phyloP scores from a whole-genome alignment of 73 alveolate genomes.

The Tetrahymena malaccensis region DNA sequence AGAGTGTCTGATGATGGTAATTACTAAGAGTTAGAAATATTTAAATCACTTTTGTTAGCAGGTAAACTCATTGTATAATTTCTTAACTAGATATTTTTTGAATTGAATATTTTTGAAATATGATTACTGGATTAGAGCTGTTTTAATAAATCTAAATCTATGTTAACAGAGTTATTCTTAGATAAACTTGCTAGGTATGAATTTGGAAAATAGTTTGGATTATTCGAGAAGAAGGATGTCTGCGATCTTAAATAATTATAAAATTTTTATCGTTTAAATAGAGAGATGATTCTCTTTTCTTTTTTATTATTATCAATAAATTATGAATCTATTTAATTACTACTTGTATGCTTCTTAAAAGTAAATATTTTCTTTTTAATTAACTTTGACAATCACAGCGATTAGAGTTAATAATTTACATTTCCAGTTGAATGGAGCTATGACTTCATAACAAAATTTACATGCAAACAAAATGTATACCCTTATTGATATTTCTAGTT shows the following conservation, averaged over 20 bases:
- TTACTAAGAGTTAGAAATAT: neutral
- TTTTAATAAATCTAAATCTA: too few species aligned
- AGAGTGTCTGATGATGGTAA: neutral
- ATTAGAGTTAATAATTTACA: neutral
- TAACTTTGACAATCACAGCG: neutral
- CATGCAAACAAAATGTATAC: neutral
- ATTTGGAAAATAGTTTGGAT: neutral
- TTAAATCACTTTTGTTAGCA: neutral
- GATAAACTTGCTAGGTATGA: neutral
- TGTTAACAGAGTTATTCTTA: neutral
- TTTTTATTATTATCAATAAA: neutral
- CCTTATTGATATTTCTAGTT: neutral
- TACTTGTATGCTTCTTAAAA: neutral
- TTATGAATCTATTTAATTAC: neutral
- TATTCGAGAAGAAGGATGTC: neutral
- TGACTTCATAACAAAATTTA: neutral
- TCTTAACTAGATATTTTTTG: too few species aligned
- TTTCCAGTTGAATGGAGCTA: neutral
- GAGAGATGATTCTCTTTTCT: neutral
- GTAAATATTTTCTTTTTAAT: neutral
- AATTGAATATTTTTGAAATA: neutral
- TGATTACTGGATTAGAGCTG: neutral
- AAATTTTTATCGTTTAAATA: neutral
- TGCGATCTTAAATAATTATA: neutral
- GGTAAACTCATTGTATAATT: neutral